Base-by-base conservation (phyloP, 2,329 filamentous ascomycete species). In the Coniochaeta prunicola region DNA sequence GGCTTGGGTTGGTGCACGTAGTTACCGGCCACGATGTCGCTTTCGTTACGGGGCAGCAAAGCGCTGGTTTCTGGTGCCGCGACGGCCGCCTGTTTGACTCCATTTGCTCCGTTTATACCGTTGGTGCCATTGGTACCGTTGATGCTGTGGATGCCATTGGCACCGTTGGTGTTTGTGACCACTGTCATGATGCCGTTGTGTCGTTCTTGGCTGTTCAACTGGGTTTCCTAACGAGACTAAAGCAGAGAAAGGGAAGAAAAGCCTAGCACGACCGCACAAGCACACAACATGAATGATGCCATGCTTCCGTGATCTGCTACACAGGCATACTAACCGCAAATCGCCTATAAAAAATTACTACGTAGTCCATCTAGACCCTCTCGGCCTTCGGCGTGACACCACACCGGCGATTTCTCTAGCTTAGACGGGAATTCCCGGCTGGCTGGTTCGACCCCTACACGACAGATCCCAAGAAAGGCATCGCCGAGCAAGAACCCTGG, bases 1-100 rank as follows among this genome's bases (percentile, higher is more conserved):
- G 60, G 62, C 17, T 60, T 58, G 33, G 57, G 38, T 17, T 57
- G 2, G 40, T 57, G 38, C 2, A 57, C 28, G 38, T 57, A 56
- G 54, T 38, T 38, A 10, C 15, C 2, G 15, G 36, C 36, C 3
- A 38, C 36, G 9, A 38, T 38, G 36, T 38, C 36, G 36, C 36
- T 38, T 9, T 38, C 36, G 10, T 4, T 3, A 5, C 3, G 36
- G 17, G 36, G 36, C 15, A 38, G 36, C 3, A 38, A 17, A 3
- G 36, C 33, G 12, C 33, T 36, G n/a, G n/a, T n/a, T 15, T 36
- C 15, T 33, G 31, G 6, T 6, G 31, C 6, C 31, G 31, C 6
- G 31, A 33, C 31, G 31, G 31, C 31, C 6, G 31, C 6, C 12
- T 33, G 6, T 33, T 12, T 33, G 31, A 12, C 31, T 6, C 12